These are phyloP conservation scores for Mucor racemosus DNA, from an alignment of 371 early-diverging fungal species.

Conservation along the genomic window DNA sequence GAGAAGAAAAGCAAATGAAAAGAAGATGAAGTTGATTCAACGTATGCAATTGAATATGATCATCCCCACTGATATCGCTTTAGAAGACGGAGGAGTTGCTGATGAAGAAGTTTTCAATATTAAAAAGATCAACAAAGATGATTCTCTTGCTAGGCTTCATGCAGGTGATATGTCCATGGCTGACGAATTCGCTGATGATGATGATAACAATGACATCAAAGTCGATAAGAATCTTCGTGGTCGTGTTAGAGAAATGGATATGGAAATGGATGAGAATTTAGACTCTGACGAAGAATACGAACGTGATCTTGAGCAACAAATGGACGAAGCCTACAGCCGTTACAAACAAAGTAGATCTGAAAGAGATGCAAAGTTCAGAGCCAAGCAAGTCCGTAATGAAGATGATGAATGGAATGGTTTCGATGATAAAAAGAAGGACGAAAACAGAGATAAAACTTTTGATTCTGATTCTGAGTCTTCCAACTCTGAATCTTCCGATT, in stretches of 20 bases:
- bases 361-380: slow-evolving; percentile 77
- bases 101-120: slow-evolving; percentile 66
- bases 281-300: slow-evolving; percentile 51
- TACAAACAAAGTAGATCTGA: slow-evolving; percentile 76
- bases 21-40: slow-evolving; percentile 81
- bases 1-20: slow-evolving; percentile 72
- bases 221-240: slow-evolving; percentile 36
- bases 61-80: slow-evolving; percentile 85
- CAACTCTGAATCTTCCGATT: slow-evolving; percentile 26
- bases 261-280: slow-evolving; percentile 45
- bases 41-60: slow-evolving; percentile 94
- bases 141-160: slow-evolving; percentile 51
- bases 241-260: slow-evolving; percentile 42
- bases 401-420: slow-evolving; percentile 77
- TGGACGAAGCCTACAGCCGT: slow-evolving; percentile 76
- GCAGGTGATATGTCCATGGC: slow-evolving; percentile 63
- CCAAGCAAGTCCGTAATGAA: slow-evolving; percentile 66
- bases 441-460: slow-evolving; percentile 34
- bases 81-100: slow-evolving; percentile 73
- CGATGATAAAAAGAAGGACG: slow-evolving; percentile 57
- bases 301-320: slow-evolving; percentile 67
- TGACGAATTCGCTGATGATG: slow-evolving; percentile 51
- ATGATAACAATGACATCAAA: slow-evolving; percentile 45
- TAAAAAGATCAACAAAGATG: slow-evolving; percentile 60
- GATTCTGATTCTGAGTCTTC: slow-evolving; percentile 32